A percentile compares a stretch with the other conserved stretches of the same genome.
phyloP scores from a whole-genome alignment of 371 early-diverging fungal species.

The Mortierella sp. region DNA sequence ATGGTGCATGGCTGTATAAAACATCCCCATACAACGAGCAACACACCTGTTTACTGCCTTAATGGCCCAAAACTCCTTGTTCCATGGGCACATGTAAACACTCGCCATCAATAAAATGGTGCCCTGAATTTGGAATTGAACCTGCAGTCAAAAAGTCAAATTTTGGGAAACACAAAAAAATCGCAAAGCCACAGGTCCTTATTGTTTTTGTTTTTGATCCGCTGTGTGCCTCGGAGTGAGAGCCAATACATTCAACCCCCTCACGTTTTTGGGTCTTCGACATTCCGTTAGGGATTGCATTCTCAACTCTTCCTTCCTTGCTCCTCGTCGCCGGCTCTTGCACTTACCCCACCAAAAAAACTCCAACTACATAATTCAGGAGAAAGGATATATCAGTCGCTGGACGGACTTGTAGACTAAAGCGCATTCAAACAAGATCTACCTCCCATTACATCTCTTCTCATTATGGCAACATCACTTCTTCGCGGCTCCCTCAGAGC shows the following conservation, averaged over 20 bases:
- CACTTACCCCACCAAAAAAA: background rate
- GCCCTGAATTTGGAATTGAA: too few relatives aligned
- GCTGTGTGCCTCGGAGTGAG: conserved; percentile 15
- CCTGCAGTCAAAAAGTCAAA: too few relatives aligned
- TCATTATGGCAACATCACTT: conserved; percentile 39
- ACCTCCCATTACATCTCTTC: background rate
- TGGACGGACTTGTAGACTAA: background rate
- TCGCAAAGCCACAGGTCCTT: background rate
- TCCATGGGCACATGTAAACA: too few relatives aligned
- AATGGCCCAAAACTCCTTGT: too few relatives aligned
- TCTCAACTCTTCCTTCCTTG: conserved; percentile 1
- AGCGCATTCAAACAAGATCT: background rate
- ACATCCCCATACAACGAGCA: too few relatives aligned
- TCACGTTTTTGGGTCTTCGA: background rate
- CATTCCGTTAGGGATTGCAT: conserved; percentile 5
- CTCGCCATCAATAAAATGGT: background rate
- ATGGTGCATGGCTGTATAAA: too few relatives aligned
- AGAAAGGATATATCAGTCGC: background rate
- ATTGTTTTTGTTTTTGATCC: conserved; percentile 21
- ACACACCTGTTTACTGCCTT: too few relatives aligned
- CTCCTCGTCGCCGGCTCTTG: background rate
- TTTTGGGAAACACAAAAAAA: background rate
- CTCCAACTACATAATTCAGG: background rate
- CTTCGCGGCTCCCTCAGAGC: conserved; percentile 52
- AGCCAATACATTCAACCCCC: background rate